Evolutionary conservation across 1,284 basidiomycete genomes (phyloP).

Genomic region (Ustilago hordei): DNA sequence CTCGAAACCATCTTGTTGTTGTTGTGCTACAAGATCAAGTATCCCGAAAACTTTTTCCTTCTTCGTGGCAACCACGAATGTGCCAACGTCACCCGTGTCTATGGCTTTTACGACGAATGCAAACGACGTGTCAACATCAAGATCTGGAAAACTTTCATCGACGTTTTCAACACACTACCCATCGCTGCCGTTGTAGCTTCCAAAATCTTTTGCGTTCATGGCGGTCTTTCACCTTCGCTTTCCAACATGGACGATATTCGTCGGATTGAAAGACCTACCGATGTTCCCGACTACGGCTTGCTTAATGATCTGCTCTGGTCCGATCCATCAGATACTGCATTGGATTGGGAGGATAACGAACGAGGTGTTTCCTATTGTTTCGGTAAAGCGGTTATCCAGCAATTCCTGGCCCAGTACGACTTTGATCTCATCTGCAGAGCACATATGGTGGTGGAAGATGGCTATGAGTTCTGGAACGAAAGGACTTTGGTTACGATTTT

Average conservation of each 20-base stretch:
- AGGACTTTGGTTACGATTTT: slow-evolving; percentile 98
- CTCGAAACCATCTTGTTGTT: slow-evolving; percentile 96
- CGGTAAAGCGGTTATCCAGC: slow-evolving; percentile 96
- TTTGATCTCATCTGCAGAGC: slow-evolving; percentile 99
- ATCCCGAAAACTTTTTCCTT: slow-evolving; percentile 99
- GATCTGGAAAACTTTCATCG: slow-evolving; percentile 99
- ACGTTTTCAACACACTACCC: slow-evolving; percentile 98
- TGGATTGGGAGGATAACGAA: slow-evolving; percentile 99
- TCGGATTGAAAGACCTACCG: slow-evolving; percentile 95
- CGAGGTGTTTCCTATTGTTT: slow-evolving; percentile 99
- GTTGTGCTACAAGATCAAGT: slow-evolving; percentile 96
- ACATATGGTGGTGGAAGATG: slow-evolving; percentile 98
- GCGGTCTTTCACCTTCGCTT: slow-evolving; percentile 95
- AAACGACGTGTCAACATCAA: slow-evolving; percentile 99
- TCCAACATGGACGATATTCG: slow-evolving; percentile 99
- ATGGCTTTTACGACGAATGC: slow-evolving; percentile 99
- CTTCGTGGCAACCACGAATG: slow-evolving; percentile 99
- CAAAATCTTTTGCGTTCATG: slow-evolving; percentile 99
- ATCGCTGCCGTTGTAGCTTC: slow-evolving; percentile 98
- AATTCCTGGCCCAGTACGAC: slow-evolving; percentile 85
- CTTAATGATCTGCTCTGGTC: slow-evolving; percentile 98
- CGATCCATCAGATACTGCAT: slow-evolving; percentile 95
- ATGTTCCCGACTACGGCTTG: slow-evolving; percentile 98
- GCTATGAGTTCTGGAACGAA: slow-evolving; percentile 99
- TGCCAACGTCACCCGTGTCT: slow-evolving; percentile 98